Conservation (phyloP, 2,329 filamentous ascomycete genomes). For the Clarireedia homoeocarpa region DNA sequence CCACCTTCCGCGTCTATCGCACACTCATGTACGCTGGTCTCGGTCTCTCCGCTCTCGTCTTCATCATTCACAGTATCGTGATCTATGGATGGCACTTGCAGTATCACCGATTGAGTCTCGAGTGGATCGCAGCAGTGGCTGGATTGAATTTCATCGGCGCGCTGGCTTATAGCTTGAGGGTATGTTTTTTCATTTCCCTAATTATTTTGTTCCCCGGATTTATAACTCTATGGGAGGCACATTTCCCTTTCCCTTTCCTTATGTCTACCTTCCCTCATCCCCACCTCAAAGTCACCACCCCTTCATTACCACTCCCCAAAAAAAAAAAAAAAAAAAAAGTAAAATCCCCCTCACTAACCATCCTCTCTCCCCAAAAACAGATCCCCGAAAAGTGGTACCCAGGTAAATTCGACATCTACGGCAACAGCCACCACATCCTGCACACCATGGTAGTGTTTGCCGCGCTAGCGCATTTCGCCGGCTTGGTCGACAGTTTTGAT, state of each 20-base stretch:
- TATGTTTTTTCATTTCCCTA: neutral
- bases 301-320: neutral
- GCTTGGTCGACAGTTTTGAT: constrained; percentile 2
- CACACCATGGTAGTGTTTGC: constrained; percentile 27
- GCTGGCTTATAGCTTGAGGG: constrained; percentile 10
- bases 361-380: constrained; percentile 5
- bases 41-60: constrained; percentile 22
- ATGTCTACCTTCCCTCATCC: neutral
- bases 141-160: constrained; percentile 15
- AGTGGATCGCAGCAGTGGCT: constrained; percentile 10
- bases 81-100: constrained; percentile 17
- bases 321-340: neutral
- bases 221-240: too few relatives aligned
- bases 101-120: constrained; percentile 16
- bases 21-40: constrained; percentile 20
- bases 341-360: neutral
- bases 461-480: constrained; percentile 7
- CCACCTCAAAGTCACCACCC: neutral
- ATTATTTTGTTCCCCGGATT: too few relatives aligned
- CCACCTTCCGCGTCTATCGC: constrained; percentile 17
- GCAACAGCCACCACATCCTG: constrained; percentile 27
- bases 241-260: too few relatives aligned
- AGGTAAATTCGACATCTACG: constrained; percentile 20
- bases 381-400: constrained; percentile 25
- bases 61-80: constrained; percentile 21